Percentiles rank a stretch among this genome's conserved stretches.
phyloP scores from a whole-genome alignment of 345 rosid genomes.

The Syzygium aromaticum region DNA sequence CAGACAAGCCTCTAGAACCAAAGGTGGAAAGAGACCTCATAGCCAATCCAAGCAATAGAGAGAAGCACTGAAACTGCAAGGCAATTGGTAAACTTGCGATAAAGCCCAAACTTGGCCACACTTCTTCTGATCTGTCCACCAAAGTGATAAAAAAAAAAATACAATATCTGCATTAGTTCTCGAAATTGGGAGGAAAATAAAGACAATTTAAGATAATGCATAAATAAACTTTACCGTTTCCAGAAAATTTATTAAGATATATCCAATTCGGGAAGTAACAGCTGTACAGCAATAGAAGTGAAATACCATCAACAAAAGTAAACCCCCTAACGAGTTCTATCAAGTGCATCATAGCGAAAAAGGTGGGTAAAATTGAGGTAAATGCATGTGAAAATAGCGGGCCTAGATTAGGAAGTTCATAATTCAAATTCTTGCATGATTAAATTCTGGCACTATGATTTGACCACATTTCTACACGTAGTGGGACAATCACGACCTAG shows the following conservation, averaged over 20 bases:
- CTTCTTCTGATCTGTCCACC: constrained; percentile 24
- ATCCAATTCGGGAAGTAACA: neutral
- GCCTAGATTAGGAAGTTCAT: neutral
- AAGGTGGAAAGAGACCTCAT: constrained; percentile 21
- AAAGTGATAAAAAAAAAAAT: neutral
- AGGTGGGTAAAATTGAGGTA: neutral
- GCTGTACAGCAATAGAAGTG: neutral
- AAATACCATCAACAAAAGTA: neutral
- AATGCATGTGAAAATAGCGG: neutral
- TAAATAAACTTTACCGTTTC: neutral
- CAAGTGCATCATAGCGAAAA: neutral
- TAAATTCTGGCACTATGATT: neutral
- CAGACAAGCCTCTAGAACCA: neutral
- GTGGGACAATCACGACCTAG: neutral
- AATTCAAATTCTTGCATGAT: neutral
- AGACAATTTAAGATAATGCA: neutral
- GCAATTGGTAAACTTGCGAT: constrained; percentile 38
- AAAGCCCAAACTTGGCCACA: constrained; percentile 35
- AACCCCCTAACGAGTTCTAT: neutral
- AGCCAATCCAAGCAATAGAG: constrained; percentile 45
- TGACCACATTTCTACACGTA: neutral
- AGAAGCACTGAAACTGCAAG: constrained; percentile 41
- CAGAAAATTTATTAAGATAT: neutral
- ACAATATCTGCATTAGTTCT: neutral
- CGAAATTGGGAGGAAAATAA: neutral